Evolutionary conservation across 768 basidiomycete genomes (phyloP), one percentile per base, ranked within the genome.

Genomic region (Pisolithus albus): DNA sequence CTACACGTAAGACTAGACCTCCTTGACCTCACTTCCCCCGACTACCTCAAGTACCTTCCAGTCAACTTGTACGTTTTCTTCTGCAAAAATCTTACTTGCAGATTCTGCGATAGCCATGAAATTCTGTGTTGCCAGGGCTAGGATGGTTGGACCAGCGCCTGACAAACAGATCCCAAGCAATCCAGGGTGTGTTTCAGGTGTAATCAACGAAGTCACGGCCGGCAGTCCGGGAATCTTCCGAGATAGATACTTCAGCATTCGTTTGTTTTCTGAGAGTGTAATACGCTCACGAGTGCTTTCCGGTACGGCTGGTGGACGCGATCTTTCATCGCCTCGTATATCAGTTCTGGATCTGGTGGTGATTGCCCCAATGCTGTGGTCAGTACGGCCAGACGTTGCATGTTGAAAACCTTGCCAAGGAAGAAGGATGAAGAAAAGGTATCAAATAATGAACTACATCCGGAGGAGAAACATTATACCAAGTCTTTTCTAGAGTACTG

Each of bases 251-350:
- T 28, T 32, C 37, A 23, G 21, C 46, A 37, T 23, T 19, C 4
- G 45, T 26, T 10, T 34, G 6, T 23, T 34, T 36, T 32, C 8
- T 23, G 9, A 16, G 10, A 16, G 34, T 19, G n/a, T 24, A 44
- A 41, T 47, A 49, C 3, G 73, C 86, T 38, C 64, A 93, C 93
- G 52, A 99, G 75, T 24, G 76, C 67, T 69, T 86, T 92, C 28
- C 96, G 84, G 66, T 97, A 98, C 1, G 96, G 96, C 65, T 99
- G 96, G 66, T 99, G 96, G 13, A 99, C 80, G 48, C 89, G 83
- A 70, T 99, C 96, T 63, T 97, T 95, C 96, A 98, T 98, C 1
- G 95, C 95, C 65, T 98, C 95, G 68, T 95, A 98, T 52, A 98
- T 97, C n/a, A 99, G 81, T 19, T 84, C 88, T 0, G 96, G 83